Base-by-base conservation (phyloP, 257 asterid species). In the Pogostemon cablin region DNA sequence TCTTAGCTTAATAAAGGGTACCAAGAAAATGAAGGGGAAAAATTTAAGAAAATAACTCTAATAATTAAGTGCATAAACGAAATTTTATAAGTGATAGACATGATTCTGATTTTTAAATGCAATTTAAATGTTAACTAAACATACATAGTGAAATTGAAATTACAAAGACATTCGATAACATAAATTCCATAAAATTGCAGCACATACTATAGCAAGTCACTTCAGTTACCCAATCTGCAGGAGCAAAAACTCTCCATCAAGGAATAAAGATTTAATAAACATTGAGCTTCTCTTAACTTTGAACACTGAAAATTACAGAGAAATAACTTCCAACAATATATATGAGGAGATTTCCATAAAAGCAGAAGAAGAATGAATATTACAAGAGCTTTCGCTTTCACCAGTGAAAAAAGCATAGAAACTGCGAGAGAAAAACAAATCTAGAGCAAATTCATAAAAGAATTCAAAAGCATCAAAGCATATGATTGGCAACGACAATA, bases 391-490 rank as follows among this genome's bases (percentile, higher is more conserved):
- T 61, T n/a, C 49, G 11, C 68, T 39, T 43, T 74, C 56, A 68
- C 66, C 57, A 7, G 9, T 9, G 3, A 6, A 66, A 69, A 69
- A 64, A 37, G 7, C 3, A 42, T 9, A 41, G 25, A 49, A 41
- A 20, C 3, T 53, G 71, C 72, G 62, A 38, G 61, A 72, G 54
- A 59, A 67, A 40, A 20, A 43, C 69, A 34, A 75, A 75, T 67
- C 78, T 54, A 42, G 43, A 78, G 11, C 62, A 11, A 48, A 55
- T 48, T 46, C 9, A 6, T 3, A 20, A n/a, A 52, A 59, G 42
- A 69, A 68, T 55, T 25, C 67, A 41, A 40, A 61, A 38, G 47
- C 72, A 77, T 37, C 7, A 10, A 15, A 55, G 71, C 38, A 17
- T 12, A 8, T 8, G 11, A 61, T 25, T 9, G 25, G 54, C 60